Base-by-base conservation (phyloP, 345 rosid genomes). In the Rubroshorea leprosula region DNA sequence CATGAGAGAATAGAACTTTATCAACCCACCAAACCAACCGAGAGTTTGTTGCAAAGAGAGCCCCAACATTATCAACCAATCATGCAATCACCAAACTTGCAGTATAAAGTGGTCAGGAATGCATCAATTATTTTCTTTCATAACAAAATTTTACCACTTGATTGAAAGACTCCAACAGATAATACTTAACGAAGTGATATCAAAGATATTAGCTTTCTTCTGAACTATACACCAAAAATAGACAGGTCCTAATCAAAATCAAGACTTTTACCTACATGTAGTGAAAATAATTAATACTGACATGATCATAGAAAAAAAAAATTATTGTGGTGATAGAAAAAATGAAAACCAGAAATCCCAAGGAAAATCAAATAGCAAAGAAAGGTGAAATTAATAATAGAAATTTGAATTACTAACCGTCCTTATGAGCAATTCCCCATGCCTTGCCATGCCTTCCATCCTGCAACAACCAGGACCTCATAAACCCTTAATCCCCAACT, bases 381-480 rank as follows among this genome's bases (percentile, higher is more conserved):
- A 38, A 17, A 38, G 4, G 5, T 22, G 35, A 29, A 29, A n/a
- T n/a, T n/a, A 29, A 29, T 29, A 0, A 44, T 16, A 6, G 18
- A 15, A 44, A 10, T 44, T 2, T 0, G 18, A 44, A 44, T 5
- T 17, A 72, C 90, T 75, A 26, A 93, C 99, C 97, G 23, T 85
- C 83, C 71, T 80, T 93, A 74, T 83, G 82, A 78, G 80, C 94
- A 55, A 87, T 22, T 1, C 99, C 98, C 99, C 99, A 93, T 1
- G 99, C 99, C 71, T 89, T 93, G 26, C 97, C 99, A 71, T 89
- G 96, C 45, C 69, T 78, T 45, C 99, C 99, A 60, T 85, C 94
- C 99, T 93, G 86, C 69, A 78, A 59, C 56, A 67, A 35, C 1
- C 5, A 13, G 12, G 12, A 35, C 41, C 41, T 64, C 56, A 29